Evolutionary conservation across 225 moss, liverwort and hornwort species (phyloP).

Genomic region (Physcomitrium patens): DNA sequence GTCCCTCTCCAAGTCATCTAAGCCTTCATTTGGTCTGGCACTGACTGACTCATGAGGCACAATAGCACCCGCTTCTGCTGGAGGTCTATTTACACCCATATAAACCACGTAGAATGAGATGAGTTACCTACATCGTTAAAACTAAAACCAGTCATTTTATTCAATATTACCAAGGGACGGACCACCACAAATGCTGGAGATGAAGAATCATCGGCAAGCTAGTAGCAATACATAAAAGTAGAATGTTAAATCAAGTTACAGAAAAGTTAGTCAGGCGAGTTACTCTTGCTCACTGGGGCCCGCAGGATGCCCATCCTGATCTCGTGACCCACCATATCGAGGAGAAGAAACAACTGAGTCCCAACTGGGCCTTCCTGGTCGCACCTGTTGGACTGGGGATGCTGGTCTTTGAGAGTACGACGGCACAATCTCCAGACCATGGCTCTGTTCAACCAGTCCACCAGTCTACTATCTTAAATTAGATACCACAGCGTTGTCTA

Average conservation of each 20-base stretch:
- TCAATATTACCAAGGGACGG: neutral
- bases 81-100: conserved; percentile 29
- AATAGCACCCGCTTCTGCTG: conserved; percentile 34
- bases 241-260: neutral
- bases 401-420: conserved; percentile 59
- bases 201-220: neutral
- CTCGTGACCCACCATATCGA: conserved; percentile 47
- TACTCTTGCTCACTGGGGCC: conserved; percentile 63
- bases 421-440: conserved; percentile 82
- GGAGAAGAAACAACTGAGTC: conserved; percentile 52
- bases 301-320: conserved; percentile 48
- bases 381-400: conserved; percentile 52
- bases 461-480: conserved; percentile 8
- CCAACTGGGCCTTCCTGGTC: conserved; percentile 55
- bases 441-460: conserved; percentile 48
- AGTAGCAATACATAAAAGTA: neutral
- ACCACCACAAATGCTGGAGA: conserved; percentile 6
- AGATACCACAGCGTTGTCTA: neutral
- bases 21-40: conserved; percentile 31
- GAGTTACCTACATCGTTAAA: neutral
- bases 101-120: neutral
- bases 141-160: neutral
- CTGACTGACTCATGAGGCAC: conserved; percentile 36
- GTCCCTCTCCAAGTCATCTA: conserved; percentile 40
- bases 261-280: conserved; percentile 20